Conservation (phyloP, 2,329 filamentous ascomycete genomes). For the Cercospora sesami region DNA sequence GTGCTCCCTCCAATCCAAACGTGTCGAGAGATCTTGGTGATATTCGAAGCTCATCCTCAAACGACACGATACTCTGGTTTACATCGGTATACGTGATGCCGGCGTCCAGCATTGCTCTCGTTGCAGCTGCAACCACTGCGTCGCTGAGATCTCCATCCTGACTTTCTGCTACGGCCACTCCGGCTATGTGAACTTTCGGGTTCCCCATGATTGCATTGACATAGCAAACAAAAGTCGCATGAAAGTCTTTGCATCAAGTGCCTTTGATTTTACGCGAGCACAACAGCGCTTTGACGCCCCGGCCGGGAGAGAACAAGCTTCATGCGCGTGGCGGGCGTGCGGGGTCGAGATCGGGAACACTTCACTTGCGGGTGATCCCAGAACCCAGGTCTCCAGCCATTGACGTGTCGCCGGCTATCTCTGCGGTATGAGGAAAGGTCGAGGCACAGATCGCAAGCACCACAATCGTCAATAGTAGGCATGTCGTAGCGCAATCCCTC, state of each 20-base stretch:
- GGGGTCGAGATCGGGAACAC: not conserved
- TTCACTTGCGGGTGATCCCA: not conserved
- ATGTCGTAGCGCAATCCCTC: not conserved
- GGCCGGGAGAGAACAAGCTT: constrained; percentile 9
- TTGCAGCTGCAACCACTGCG: constrained; percentile 25
- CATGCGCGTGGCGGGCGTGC: not conserved
- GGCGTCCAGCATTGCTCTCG: constrained; percentile 34
- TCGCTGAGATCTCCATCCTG: constrained; percentile 10
- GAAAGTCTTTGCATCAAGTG: not conserved
- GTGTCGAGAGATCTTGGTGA: constrained; percentile 24
- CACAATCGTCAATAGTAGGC: not conserved
- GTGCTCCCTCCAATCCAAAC: constrained; percentile 28
- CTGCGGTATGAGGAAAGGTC: not conserved
- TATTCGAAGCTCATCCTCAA: constrained; percentile 23
- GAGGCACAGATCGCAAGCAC: not conserved
- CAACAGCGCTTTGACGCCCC: not conserved
- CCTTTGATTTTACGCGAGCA: not conserved
- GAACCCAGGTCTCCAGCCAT: constrained; percentile 1
- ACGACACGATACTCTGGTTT: constrained; percentile 27
- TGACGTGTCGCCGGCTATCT: constrained; percentile 10
- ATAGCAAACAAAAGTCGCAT: not conserved
- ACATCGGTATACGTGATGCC: constrained; percentile 33
- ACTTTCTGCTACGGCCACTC: constrained; percentile 23
- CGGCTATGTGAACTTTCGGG: constrained; percentile 30
- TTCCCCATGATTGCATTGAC: constrained; percentile 20